These are phyloP conservation scores for Petunia hybrid DNA, from an alignment of 305 asterid species.

Conservation along the genomic window DNA sequence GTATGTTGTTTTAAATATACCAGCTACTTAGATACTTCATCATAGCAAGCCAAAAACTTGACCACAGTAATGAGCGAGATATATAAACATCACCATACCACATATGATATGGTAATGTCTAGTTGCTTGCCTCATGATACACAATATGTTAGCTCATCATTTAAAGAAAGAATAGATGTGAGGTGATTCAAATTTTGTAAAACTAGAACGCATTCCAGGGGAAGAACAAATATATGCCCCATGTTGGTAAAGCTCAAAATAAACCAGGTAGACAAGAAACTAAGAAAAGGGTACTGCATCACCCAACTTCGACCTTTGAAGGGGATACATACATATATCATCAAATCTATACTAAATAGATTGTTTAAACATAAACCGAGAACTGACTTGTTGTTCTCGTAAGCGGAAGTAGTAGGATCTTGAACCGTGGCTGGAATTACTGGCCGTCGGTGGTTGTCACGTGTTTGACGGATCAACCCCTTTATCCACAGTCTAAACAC, in stretches of 20 bases:
- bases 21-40: neutral
- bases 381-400: too few relatives aligned
- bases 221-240: neutral
- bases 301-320: neutral
- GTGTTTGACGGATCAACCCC: too few relatives aligned
- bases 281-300: neutral
- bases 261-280: neutral
- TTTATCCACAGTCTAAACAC: too few relatives aligned
- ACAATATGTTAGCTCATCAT: neutral
- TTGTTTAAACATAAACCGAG: too few relatives aligned
- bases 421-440: too few relatives aligned
- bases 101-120: neutral
- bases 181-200: constrained; percentile 3
- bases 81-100: constrained; percentile 8
- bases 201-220: neutral
- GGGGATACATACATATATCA: too few relatives aligned
- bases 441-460: too few relatives aligned
- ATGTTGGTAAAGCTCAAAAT: neutral
- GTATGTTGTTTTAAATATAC: too few relatives aligned
- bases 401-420: too few relatives aligned
- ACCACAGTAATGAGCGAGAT: constrained; percentile 7
- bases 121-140: neutral
- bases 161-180: neutral
- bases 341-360: too few relatives aligned
- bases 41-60: neutral